Evolutionary conservation across 2,329 filamentous ascomycete genomes (phyloP), one percentile per base, ranked within the genome.

Genomic region (Diaporthe citrichinensis): DNA sequence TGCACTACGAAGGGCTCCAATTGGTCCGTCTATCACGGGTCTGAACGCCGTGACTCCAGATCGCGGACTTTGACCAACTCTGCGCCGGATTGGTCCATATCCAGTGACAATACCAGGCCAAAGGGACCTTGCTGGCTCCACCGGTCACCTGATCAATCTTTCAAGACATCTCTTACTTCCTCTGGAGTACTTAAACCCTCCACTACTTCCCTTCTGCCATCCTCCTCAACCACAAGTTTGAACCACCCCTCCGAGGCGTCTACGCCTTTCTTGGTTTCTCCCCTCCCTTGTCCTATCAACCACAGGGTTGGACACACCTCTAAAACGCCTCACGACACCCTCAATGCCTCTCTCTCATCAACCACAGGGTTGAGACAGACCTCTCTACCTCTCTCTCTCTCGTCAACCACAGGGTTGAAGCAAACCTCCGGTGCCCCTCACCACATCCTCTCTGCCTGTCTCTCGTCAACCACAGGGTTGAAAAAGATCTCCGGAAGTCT

Each of bases 111-210:
- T 59, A 15, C 23, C 34, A 23, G 57, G 9, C 34, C 34, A 15
- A 39, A n/a, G 2, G 17, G 17, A 12, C 57, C 57, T 14, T 17
- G 28, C 34, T 39, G n/a, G 31, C 34, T 59, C 34, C 23, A 9
- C 12, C 0, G 14, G 51, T 25, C 51, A 55, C 51, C 25, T 55
- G 53, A 15, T 14, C 14, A 31, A 31, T 31, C 17, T 31, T 55
- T 20, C 53, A 15, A 14, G 34, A 23, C 57, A 20, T 59, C 57
- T 59, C 34, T 15, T 9, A 4, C 34, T 23, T 39, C 57, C 20
- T 59, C 34, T 39, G 23, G 34, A 23, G 28, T 59, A 59, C n/a
- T 59, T 59, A 59, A 59, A 59, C 23, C 55, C 55, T 36, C 55
- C 55, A 12, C 9, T n/a, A 3, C 55, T 23, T 4, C 20, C 20